Base-by-base conservation (phyloP, 2,329 filamentous ascomycete genomes). In the Mariannaea sp. region DNA sequence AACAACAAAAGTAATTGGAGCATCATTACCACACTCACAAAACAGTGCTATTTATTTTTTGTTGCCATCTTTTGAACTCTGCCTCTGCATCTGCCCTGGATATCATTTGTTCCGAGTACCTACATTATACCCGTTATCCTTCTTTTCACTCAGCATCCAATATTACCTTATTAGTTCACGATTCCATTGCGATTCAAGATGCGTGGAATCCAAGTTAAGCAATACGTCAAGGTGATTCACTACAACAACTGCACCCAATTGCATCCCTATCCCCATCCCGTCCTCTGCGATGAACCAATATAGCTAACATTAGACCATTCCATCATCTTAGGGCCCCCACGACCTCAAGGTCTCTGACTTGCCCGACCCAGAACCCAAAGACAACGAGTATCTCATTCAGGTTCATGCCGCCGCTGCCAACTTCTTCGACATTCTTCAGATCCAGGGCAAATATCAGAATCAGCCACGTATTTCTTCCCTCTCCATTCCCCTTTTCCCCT, bases 341-440 rank as follows among this genome's bases (percentile, higher is more conserved):
- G 89, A 94, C 68, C 89, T 97, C 71, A 81, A 78, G 57, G 88
- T 96, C 60, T 81, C 84, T 14, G 80, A 84, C 17, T 81, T 96
- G 12, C 85, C 91, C 14, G 89, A 92, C 48, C 92, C 91, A 1
- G 75, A 76, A 1, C 90, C 92, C 1, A 78, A 80, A 7, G 73
- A 84, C 26, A 77, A 89, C 68, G 85, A 96, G 75, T 97, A 97
- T 71, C 80, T 95, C 59, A 89, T 97, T 70, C 83, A 86, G 68
- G 89, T 97, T 66, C 89, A 91, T 73, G 90, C 93, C 40, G 83
- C 89, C 1, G 93, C 91, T 16, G 90, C 90, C 66, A 97, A 97
- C 77, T 97, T 97, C 82, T 97, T 97, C 78, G 93, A 97, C 71
- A 88, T 96, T 53, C 84, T 97, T 49, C 93, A 97, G 70, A 91